phyloP scores from a whole-genome alignment of 257 asterid species.

The Solanum ossicruentum region DNA sequence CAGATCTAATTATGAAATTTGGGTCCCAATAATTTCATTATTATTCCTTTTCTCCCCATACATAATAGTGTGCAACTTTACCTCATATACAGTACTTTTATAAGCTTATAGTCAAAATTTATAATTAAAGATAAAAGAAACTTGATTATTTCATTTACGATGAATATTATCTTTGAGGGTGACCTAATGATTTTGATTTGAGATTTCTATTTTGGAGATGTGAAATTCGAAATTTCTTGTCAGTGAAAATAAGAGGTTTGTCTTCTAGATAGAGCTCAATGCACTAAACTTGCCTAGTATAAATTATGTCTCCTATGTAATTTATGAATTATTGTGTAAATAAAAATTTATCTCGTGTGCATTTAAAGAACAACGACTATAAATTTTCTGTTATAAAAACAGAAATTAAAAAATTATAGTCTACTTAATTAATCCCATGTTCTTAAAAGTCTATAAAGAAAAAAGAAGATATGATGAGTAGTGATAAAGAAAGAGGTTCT shows the following conservation, averaged over 20 bases:
- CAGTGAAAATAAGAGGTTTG: no score
- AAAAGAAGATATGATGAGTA: background rate
- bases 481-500: background rate
- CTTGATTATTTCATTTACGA: background rate
- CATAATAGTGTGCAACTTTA: conserved; percentile 25
- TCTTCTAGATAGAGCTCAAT: fast-evolving
- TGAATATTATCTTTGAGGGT: no score
- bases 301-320: no score
- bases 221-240: no score
- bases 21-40: background rate
- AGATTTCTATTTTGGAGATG: no score
- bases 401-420: no score
- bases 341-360: no score
- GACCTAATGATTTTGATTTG: fast-evolving
- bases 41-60: background rate
- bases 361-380: no score
- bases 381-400: no score
- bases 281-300: fast-evolving
- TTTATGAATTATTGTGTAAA: no score
- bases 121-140: background rate
- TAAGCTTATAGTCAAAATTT: fast-evolving
- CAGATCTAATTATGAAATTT: background rate
- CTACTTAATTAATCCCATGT: background rate
- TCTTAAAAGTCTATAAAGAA: conserved; percentile 3
- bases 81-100: background rate